These are phyloP conservation scores for Tricholoma flavovirens DNA, from an alignment of 768 basidiomycete species.

Conservation along the genomic window DNA sequence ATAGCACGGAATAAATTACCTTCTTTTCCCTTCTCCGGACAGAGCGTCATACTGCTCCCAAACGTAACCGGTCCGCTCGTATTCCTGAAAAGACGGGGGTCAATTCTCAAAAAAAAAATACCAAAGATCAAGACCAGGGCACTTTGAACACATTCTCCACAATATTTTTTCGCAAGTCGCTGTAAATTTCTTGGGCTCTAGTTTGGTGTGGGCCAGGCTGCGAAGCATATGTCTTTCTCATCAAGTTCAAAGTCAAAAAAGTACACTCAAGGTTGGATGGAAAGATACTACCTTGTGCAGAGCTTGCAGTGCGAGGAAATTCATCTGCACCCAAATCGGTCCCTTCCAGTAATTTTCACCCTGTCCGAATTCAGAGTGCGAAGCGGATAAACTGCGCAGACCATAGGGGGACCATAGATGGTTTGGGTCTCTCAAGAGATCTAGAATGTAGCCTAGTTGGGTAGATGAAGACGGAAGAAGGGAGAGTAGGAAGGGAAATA, in stretches of 20 bases:
- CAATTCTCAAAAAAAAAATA: not conserved
- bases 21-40: conserved; percentile 80
- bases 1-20: conserved; percentile 36
- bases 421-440: conserved; percentile 70
- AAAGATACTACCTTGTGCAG: conserved; percentile 57
- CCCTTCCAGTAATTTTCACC: conserved; percentile 99
- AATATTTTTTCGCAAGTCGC: conserved; percentile 73
- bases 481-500: conserved; percentile 88
- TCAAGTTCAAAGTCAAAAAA: not conserved
- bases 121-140: not conserved
- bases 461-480: conserved; percentile 74
- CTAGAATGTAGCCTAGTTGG: conserved; percentile 75
- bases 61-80: conserved; percentile 86
- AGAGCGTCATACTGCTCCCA: conserved; percentile 95
- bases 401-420: conserved; percentile 93
- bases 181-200: conserved; percentile 74
- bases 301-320: conserved; percentile 80
- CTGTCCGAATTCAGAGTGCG: conserved; percentile 83
- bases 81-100: conserved; percentile 51
- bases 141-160: conserved; percentile 76
- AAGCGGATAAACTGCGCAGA: conserved; percentile 80
- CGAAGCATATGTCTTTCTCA: conserved; percentile 62
- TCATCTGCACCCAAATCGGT: conserved; percentile 97
- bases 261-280: not conserved
- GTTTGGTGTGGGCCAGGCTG: conserved; percentile 77